A percentile compares a stretch with the other conserved stretches of the same genome.
phyloP scores from a whole-genome alignment of 2,329 filamentous ascomycete species.

The Cladosporium phlei region DNA sequence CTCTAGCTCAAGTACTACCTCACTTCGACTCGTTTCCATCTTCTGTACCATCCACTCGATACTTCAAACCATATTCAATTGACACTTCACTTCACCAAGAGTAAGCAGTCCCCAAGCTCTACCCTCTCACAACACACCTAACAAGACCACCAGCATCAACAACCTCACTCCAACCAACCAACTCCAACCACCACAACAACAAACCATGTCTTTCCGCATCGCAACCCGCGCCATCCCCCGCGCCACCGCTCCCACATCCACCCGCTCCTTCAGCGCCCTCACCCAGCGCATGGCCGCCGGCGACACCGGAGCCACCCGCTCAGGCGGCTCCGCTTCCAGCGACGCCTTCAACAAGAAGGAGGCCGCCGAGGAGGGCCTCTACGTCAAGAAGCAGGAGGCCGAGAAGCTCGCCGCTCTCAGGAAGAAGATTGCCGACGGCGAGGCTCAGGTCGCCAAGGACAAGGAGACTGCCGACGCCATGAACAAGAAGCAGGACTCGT shows the following conservation, averaged over 20 bases:
- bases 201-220: slow-evolving; percentile 24
- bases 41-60: too few relatives aligned
- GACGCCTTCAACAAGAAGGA: slow-evolving; percentile 93
- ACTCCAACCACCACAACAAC: neutral
- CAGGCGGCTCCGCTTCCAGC: slow-evolving; percentile 49
- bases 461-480: slow-evolving; percentile 25
- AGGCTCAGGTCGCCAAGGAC: slow-evolving; percentile 28
- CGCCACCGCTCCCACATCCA: slow-evolving; percentile 29
- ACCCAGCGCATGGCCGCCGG: slow-evolving; percentile 41
- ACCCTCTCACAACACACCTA: neutral
- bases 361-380: slow-evolving; percentile 76
- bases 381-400: slow-evolving; percentile 81
- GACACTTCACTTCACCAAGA: too few relatives aligned
- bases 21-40: too few relatives aligned
- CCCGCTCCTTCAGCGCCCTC: slow-evolving; percentile 39
- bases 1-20: too few relatives aligned
- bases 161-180: slow-evolving; percentile 2
- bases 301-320: slow-evolving; percentile 39
- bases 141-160: neutral
- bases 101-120: too few relatives aligned
- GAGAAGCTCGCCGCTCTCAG: slow-evolving; percentile 59
- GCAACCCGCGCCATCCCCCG: slow-evolving; percentile 25
- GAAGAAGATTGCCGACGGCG: slow-evolving; percentile 32
- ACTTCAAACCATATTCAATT: too few relatives aligned
- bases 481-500: slow-evolving; percentile 16